These are phyloP conservation scores for Gentiana macrophylla DNA, from an alignment of 257 asterid species.

Conservation along the genomic window DNA sequence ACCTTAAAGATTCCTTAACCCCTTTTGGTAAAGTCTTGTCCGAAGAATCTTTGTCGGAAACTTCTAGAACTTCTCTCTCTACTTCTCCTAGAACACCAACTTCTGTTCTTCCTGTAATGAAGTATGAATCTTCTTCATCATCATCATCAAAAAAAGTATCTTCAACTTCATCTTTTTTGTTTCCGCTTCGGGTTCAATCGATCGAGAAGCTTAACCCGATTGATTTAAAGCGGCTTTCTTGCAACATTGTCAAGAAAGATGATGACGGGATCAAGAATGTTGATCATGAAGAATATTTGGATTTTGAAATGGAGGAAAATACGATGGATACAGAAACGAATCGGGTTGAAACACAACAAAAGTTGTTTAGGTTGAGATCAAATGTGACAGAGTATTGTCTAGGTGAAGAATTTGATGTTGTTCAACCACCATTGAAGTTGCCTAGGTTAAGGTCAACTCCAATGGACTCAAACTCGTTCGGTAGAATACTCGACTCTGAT, in stretches of 20 bases:
- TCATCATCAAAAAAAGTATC: conserved; percentile 9
- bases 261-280: conserved; percentile 6
- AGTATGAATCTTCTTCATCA: conserved; percentile 13
- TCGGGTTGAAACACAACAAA: conserved; percentile 4
- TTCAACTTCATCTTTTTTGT: conserved; percentile 43
- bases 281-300: conserved; percentile 14
- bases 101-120: conserved; percentile 58
- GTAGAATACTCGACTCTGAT: no score
- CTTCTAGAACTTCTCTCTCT: conserved; percentile 20
- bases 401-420: conserved; percentile 14
- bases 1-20: conserved; percentile 21
- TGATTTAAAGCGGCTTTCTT: conserved; percentile 66
- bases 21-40: conserved; percentile 36
- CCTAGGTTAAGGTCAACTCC: conserved; percentile 14
- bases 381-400: conserved; percentile 4
- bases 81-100: conserved; percentile 82
- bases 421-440: conserved; percentile 20
- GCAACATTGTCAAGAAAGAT: conserved; percentile 26
- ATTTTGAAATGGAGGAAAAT: conserved; percentile 23
- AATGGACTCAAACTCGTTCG: not conserved
- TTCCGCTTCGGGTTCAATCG: conserved; percentile 55
- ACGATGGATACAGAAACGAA: conserved; percentile 1
- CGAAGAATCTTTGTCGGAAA: conserved; percentile 31
- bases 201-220: conserved; percentile 69
- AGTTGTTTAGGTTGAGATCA: conserved; percentile 8